Evolutionary conservation across 2,329 filamentous ascomycete species (phyloP).

Genomic region (Calonectria ilicicola): DNA sequence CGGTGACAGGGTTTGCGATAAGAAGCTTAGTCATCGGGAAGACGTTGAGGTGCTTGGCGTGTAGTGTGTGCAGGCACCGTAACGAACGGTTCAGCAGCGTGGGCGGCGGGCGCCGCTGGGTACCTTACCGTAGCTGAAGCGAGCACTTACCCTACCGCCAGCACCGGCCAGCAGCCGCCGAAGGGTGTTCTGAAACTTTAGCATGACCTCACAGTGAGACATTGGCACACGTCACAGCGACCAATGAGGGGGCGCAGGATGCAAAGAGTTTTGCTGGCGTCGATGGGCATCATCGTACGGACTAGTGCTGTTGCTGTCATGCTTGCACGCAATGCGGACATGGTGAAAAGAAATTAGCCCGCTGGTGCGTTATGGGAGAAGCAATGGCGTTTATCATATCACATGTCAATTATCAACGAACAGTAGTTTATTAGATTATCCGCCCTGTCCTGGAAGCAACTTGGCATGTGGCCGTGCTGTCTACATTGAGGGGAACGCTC

Average conservation of each 20-base stretch:
- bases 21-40: constrained; percentile 20
- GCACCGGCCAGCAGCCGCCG: not conserved
- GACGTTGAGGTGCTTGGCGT: not conserved
- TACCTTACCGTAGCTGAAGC: not conserved
- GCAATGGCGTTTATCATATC: not conserved
- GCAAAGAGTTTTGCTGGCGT: not conserved
- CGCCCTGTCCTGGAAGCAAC: not conserved
- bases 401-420: not conserved
- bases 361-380: not conserved
- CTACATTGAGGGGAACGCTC: not conserved
- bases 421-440: not conserved
- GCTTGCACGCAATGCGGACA: not conserved
- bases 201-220: constrained; percentile 3
- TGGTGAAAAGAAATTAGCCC: not conserved
- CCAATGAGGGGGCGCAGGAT: not conserved
- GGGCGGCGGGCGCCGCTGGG: not conserved
- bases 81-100: not conserved
- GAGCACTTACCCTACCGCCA: not conserved
- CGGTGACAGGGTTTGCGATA: constrained; percentile 6
- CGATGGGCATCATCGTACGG: not conserved
- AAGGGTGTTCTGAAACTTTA: not conserved
- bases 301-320: not conserved
- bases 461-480: constrained; percentile 6
- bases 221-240: not conserved
- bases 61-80: not conserved